Percentiles rank a stretch among this genome's conserved stretches.
Conservation (phyloP, 345 rosid genomes). For the Citrus inodora region DNA sequence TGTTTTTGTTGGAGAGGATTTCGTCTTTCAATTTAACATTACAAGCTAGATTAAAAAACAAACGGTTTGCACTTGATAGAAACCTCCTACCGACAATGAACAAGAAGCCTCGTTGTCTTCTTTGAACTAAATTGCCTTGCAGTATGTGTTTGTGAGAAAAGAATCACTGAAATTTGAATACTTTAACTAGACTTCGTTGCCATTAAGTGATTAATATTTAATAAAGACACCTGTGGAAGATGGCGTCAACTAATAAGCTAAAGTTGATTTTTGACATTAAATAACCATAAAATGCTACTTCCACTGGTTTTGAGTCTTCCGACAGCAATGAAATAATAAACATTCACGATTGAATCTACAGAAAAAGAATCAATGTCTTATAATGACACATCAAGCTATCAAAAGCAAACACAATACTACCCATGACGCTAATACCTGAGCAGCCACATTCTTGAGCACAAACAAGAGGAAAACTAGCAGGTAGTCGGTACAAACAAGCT, state of each 20-base stretch:
- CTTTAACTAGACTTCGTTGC: background rate
- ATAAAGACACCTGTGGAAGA: no score
- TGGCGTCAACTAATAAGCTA: background rate
- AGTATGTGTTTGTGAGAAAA: background rate
- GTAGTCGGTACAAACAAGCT: background rate
- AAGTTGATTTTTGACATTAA: background rate
- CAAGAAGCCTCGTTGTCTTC: background rate
- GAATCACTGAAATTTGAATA: background rate
- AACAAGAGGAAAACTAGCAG: slow-evolving; percentile 6
- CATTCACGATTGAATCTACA: background rate
- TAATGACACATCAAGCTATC: background rate
- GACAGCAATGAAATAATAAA: background rate
- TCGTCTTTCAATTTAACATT: no score
- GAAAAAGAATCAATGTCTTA: background rate
- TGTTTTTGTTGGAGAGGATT: no score
- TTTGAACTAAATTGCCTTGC: background rate
- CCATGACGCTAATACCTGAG: slow-evolving; percentile 14
- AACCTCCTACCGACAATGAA: background rate
- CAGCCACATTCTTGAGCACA: slow-evolving; percentile 11
- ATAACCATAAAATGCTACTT: slow-evolving; percentile 9
- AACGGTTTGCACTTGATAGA: background rate
- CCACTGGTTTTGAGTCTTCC: background rate
- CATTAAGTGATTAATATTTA: background rate
- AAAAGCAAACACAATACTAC: slow-evolving; percentile 13
- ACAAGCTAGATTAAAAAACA: background rate